A percentile compares a stretch with the other conserved stretches of the same genome.
These are phyloP conservation scores for Heracleum sosnowskyi DNA, from an alignment of 129 eudicot genomes.

Conservation along the genomic window DNA sequence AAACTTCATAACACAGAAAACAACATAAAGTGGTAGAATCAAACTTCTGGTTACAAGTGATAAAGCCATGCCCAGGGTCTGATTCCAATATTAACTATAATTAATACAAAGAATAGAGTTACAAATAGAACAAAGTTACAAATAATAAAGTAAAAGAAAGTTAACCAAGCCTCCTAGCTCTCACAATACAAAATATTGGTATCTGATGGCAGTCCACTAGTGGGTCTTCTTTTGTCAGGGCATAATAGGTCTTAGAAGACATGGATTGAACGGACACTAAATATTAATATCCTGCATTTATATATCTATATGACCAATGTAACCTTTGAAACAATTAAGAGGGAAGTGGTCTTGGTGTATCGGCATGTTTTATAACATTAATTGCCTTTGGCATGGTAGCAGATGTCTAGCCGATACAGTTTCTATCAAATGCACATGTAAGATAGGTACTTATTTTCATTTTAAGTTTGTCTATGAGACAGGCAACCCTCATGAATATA, in stretches of 20 bases:
- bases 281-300: not conserved
- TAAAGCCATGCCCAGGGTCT: not conserved
- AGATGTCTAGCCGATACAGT: too few species aligned
- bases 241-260: not conserved
- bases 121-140: not conserved
- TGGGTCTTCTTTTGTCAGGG: not conserved
- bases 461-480: not conserved
- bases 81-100: not conserved
- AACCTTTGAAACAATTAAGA: not conserved
- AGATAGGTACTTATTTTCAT: not conserved
- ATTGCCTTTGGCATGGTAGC: too few species aligned
- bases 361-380: not conserved
- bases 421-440: not conserved
- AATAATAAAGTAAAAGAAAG: not conserved
- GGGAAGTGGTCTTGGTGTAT: not conserved
- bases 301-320: not conserved
- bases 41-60: not conserved
- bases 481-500: not conserved
- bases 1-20: not conserved
- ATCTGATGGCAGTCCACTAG: not conserved
- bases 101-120: not conserved
- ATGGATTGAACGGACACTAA: not conserved
- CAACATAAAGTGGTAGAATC: not conserved
- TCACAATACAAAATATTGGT: not conserved
- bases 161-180: not conserved